A percentile compares a stretch with the other conserved stretches of the same genome.
Evolutionary conservation across 305 asterid species (phyloP).

Genomic region (Euphrasia arctica): DNA sequence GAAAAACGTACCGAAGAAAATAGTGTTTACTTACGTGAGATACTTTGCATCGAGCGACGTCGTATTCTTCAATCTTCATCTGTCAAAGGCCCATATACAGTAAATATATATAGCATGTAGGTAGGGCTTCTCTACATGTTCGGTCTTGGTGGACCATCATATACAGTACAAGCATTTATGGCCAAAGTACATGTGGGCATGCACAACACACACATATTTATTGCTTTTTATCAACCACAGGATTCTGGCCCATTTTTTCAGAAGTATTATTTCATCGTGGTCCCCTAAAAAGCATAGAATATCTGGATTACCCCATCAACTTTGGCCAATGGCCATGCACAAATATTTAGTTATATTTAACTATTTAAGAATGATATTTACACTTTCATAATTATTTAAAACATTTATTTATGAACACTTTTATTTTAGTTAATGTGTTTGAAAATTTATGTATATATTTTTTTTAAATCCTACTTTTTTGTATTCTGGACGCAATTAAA

Average conservation of each 20-base stretch:
- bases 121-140: neutral
- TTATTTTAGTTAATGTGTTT: too few species aligned
- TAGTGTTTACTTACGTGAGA: too few species aligned
- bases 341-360: too few species aligned
- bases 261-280: neutral
- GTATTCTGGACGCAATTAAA: too few species aligned
- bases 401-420: too few species aligned
- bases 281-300: neutral
- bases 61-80: neutral
- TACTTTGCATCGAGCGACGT: neutral
- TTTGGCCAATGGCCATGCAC: neutral
- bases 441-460: too few species aligned
- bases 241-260: neutral
- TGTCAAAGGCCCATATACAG: neutral
- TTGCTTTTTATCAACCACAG: neutral
- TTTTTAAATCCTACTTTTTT: too few species aligned
- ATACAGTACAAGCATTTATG: neutral
- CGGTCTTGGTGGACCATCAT: neutral
- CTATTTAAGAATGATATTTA: too few species aligned
- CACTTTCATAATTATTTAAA: neutral
- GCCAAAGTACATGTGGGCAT: neutral
- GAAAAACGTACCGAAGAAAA: too few species aligned
- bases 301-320: neutral
- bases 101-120: too few species aligned
- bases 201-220: neutral